Base-by-base conservation (phyloP, 768 basidiomycete species). In the Trametes gibbosa region DNA sequence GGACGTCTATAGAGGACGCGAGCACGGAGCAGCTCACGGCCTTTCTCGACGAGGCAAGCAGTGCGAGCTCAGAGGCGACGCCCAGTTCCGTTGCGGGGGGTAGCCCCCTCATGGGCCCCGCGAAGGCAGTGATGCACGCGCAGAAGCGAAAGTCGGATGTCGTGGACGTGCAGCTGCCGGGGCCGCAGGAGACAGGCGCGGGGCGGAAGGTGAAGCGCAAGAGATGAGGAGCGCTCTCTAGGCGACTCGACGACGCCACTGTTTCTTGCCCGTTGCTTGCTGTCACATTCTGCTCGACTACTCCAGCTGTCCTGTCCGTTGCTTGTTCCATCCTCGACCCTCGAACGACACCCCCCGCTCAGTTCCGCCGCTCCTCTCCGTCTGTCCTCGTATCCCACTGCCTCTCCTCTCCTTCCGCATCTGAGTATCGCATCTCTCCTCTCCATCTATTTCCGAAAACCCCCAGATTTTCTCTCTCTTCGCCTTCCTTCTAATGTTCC, bases 11-110 rank as follows among this genome's bases (percentile, higher is more conserved):
- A 3, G 68, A 68, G 13, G 70, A 60, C 40, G 57, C 73, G 32
- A 71, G 73, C 12, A 68, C 75, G 53, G 70, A 77, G 56, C 75
- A 74, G 56, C 61, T 79, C 25, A 70, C 75, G 34, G 75, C 79
- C 4, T 77, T 79, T 63, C 67, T 79, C 52, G 78, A 79, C 53
- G 78, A 77, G 57, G 77, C 61, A 12, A 47, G 54, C 46, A 56
- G 54, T 45, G 45, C 45, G 14, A 50, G 76, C 7, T 75, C 75
- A 17, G 75, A 73, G 23, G 47, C 62, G 6, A 48, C 47, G 16
- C 32, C 56, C 14, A 5, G 5, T 4, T 32, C 29, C 10, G 29
- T 4, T 10, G 52, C 16, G 23, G 21, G 19, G 10, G 43, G 53
- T 21, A 51, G 53, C 43, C 61, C 65, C 35, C 56, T 50, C 7